These are phyloP conservation scores for Candida ovalis DNA, from an alignment of 805 yeast species.

Conservation along the genomic window DNA sequence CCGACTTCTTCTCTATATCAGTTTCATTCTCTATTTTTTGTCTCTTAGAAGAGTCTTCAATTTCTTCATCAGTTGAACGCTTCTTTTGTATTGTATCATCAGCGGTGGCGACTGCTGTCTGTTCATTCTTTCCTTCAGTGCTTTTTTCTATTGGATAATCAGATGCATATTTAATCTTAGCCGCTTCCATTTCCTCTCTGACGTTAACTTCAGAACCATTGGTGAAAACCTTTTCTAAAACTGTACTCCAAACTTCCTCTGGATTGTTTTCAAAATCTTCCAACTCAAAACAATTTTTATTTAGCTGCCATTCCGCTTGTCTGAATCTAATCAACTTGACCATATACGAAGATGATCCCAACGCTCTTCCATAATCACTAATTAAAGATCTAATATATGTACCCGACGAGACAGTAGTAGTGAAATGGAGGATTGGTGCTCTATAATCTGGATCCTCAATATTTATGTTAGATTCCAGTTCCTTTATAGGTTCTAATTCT, in stretches of 20 bases:
- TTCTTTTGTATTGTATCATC: background rate
- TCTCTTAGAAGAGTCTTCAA: background rate
- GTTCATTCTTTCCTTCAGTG: background rate
- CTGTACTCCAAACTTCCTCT: conserved; percentile 69
- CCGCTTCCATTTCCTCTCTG: conserved; percentile 33
- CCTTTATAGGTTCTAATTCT: conserved; percentile 38
- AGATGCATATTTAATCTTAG: conserved; percentile 6
- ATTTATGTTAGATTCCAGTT: conserved; percentile 33
- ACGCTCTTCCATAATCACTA: conserved; percentile 82
- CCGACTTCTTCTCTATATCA: background rate
- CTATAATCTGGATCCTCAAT: conserved; percentile 38
- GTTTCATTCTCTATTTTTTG: background rate
- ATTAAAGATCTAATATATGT: conserved; percentile 88
- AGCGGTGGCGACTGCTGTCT: background rate
- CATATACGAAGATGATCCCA: conserved; percentile 84
- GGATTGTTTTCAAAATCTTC: conserved; percentile 60
- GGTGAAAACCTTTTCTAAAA: conserved; percentile 51
- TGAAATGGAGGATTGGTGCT: conserved; percentile 70
- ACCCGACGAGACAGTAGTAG: conserved; percentile 85
- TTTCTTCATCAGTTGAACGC: background rate
- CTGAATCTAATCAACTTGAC: conserved; percentile 67
- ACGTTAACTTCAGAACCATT: conserved; percentile 39
- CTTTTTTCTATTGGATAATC: background rate
- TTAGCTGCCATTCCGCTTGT: conserved; percentile 85
- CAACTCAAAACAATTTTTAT: conserved; percentile 61